A percentile compares a stretch with the other conserved stretches of the same genome.
Conservation (phyloP, 768 basidiomycete genomes). For the Hydnomerulius pinastri region DNA sequence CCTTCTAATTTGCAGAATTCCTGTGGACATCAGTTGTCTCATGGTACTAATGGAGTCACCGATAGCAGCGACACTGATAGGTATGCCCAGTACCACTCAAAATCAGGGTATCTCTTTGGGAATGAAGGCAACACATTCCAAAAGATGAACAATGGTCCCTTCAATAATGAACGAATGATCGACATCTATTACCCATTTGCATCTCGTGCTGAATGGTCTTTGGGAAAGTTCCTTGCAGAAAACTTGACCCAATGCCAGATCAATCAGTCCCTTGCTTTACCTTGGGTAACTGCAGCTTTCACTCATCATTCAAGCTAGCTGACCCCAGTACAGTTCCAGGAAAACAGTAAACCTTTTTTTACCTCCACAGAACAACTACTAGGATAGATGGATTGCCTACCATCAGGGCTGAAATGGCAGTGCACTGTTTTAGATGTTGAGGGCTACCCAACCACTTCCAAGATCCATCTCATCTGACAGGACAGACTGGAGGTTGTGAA, state of each 20-base stretch:
- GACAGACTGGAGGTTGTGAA: slow-evolving; percentile 25
- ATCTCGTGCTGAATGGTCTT: background rate
- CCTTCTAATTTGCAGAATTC: too few relatives aligned
- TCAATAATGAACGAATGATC: background rate
- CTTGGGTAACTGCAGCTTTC: background rate
- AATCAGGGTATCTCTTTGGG: background rate
- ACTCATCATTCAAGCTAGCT: background rate
- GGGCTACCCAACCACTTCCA: slow-evolving; percentile 14
- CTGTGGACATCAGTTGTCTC: too few relatives aligned
- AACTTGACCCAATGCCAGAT: background rate
- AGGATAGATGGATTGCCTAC: slow-evolving; percentile 18
- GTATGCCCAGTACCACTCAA: background rate
- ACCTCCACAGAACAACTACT: background rate
- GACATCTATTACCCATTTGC: background rate
- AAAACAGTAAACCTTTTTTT: too few relatives aligned
- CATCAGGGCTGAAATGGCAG: slow-evolving; percentile 23
- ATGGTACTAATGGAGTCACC: too few relatives aligned
- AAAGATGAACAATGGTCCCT: background rate
- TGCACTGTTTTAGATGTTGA: slow-evolving; percentile 4
- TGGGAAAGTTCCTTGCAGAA: background rate
- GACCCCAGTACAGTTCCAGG: too few relatives aligned
- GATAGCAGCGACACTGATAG: too few relatives aligned
- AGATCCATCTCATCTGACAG: slow-evolving; percentile 24
- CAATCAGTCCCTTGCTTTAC: background rate
- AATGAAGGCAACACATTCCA: background rate